Evolutionary conservation across 306 rosid genomes (phyloP), one percentile per base, ranked within the genome.

Genomic region (Prunus dulcis): DNA sequence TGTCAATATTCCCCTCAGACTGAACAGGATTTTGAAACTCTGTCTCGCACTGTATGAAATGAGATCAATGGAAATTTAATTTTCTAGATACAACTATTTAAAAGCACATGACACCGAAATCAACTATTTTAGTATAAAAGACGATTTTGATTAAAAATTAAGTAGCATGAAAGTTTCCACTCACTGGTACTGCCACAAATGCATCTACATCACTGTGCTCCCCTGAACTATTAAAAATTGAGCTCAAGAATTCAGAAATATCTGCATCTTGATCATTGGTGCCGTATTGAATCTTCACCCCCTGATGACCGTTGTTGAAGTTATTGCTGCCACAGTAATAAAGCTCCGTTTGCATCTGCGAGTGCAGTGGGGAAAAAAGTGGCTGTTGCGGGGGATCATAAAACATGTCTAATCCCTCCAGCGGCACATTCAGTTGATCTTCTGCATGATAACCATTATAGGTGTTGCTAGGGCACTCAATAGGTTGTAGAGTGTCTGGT

Each of bases 311-410:
- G 18, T n/a, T 73, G 83, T 77, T 87, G 13, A 72, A 52, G 56
- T 64, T 83, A 65, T 52, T 72, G 82, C 75, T 69, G 52, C 56
- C 72, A 32, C 86, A 67, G 69, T 65, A 83, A 73, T 63, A 71
- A 5, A 79, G 75, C 81, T 87, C 87, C 3, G 79, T 65, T 20
- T 73, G 89, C 87, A 86, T 55, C 79, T 85, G 93, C 9, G 61
- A 22, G 81, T 80, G 87, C 69, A 51, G 46, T 8, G 98, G 97
- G 64, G 96, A 84, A 81, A 87, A 87, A 17, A 77, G 52, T 45
- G 81, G 69, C 81, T 77, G 81, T 2, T 51, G 67, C 46, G 23
- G 83, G 15, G 80, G 82, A 60, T 81, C 89, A 79, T 17, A 68
- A 55, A 45, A 71, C 12, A 76, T 70, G 75, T 43, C 72, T 68